These are phyloP conservation scores for Mycena epipterygia DNA, from an alignment of 768 basidiomycete species.

Conservation along the genomic window DNA sequence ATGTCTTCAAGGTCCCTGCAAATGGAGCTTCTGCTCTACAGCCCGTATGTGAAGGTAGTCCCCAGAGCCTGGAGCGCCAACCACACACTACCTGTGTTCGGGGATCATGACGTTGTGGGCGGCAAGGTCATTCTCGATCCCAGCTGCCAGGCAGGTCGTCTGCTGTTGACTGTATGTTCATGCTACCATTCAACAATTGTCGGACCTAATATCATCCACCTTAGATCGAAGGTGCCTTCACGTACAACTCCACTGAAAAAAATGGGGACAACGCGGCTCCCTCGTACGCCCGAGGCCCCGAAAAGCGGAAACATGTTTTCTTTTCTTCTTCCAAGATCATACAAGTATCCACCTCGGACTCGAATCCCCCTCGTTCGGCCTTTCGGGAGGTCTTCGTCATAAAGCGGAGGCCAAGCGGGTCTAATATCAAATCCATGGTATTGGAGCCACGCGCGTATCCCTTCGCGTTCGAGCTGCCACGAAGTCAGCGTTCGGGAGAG, in stretches of 20 bases:
- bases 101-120: constrained; percentile 69
- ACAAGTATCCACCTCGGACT: constrained; percentile 53
- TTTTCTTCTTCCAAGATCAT: constrained; percentile 61
- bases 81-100: constrained; percentile 67
- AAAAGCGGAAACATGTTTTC: constrained; percentile 61
- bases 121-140: constrained; percentile 73
- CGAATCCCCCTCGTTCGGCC: constrained; percentile 49
- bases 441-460: constrained; percentile 57
- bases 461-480: constrained; percentile 72
- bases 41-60: constrained; percentile 69
- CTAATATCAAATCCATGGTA: constrained; percentile 50
- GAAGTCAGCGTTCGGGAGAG: constrained; percentile 61
- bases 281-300: constrained; percentile 33
- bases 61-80: constrained; percentile 42
- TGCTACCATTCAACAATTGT: constrained; percentile 29
- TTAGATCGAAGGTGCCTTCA: constrained; percentile 76
- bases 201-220: background rate
- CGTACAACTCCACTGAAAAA: constrained; percentile 53
- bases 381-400: constrained; percentile 59
- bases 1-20: constrained; percentile 58
- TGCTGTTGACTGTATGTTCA: constrained; percentile 66
- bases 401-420: constrained; percentile 60
- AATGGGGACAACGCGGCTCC: constrained; percentile 36
- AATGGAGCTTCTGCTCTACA: constrained; percentile 73
- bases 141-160: constrained; percentile 66